Percentiles rank a stretch among this genome's conserved stretches.
These are phyloP conservation scores for Lathyrus tuberosus DNA, from an alignment of 306 rosid genomes.

Conservation along the genomic window DNA sequence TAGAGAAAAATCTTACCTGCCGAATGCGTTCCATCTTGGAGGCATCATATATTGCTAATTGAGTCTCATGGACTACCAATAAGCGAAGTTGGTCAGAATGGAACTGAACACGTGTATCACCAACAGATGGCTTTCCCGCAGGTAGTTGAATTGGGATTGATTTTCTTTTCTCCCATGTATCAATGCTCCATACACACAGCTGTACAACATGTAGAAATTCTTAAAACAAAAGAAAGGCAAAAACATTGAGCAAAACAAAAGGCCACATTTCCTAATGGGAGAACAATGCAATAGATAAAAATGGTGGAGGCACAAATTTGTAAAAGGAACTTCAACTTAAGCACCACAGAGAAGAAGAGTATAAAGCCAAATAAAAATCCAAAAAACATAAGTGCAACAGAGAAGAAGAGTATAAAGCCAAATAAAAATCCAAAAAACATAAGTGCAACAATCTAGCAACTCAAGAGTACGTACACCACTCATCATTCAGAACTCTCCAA, in stretches of 20 bases:
- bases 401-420: neutral
- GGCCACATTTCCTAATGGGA: neutral
- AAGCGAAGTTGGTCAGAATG: slow-evolving; percentile 74
- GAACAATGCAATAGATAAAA: slow-evolving; percentile 18
- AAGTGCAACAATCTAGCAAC: slow-evolving; percentile 22
- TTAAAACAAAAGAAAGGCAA: slow-evolving; percentile 28
- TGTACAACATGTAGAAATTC: slow-evolving; percentile 43
- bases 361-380: neutral
- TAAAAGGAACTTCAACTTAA: slow-evolving; percentile 11
- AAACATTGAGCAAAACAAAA: slow-evolving; percentile 13
- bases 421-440: neutral
- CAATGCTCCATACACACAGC: slow-evolving; percentile 90
- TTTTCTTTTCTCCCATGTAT: slow-evolving; percentile 94
- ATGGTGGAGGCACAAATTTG: slow-evolving; percentile 8
- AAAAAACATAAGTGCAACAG: slow-evolving; percentile 14
- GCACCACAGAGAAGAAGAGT: neutral
- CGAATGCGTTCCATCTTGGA: slow-evolving; percentile 81
- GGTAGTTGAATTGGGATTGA: slow-evolving; percentile 64
- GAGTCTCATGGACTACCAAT: slow-evolving; percentile 80
- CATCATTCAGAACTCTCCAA: neutral
- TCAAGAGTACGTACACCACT: slow-evolving; percentile 31
- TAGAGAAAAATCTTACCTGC: slow-evolving; percentile 56
- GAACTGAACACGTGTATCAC: slow-evolving; percentile 85
- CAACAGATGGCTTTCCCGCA: slow-evolving; percentile 68
- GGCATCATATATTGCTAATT: slow-evolving; percentile 87